Conservation (phyloP, 2,329 filamentous ascomycete genomes). For the Xylaria digitata region DNA sequence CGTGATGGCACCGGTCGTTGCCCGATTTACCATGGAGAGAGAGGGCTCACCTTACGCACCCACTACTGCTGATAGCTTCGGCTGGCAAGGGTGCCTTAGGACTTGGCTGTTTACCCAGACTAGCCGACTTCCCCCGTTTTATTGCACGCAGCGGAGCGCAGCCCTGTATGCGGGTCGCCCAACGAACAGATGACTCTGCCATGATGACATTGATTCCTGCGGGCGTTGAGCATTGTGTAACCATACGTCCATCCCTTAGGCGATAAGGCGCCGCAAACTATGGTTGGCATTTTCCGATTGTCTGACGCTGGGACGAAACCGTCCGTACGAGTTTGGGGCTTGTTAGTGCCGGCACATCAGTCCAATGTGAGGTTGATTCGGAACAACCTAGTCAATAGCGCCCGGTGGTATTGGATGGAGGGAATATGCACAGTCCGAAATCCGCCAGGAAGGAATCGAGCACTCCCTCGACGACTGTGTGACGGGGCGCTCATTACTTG, state of each 20-base stretch:
- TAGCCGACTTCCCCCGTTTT: constrained; percentile 1
- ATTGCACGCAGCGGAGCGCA: constrained; percentile 17
- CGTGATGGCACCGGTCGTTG: constrained; percentile 24
- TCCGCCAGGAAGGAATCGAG: constrained; percentile 5
- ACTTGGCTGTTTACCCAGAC: constrained; percentile 3
- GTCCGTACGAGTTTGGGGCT: constrained; percentile 1
- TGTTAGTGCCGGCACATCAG: constrained; percentile 23
- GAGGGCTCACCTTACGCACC: constrained; percentile 16
- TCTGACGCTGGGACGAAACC: constrained; percentile 1
- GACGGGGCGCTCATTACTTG: constrained; percentile 3
- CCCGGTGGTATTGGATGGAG: constrained; percentile 23
- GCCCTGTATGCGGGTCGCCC: constrained; percentile 30
- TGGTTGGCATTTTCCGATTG: constrained; percentile 16
- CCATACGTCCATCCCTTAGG: constrained; percentile 9
- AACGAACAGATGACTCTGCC: constrained; percentile 27
- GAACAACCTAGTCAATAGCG: constrained; percentile 17
- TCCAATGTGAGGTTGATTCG: constrained; percentile 21
- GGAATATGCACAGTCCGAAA: constrained; percentile 18
- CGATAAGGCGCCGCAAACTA: constrained; percentile 16
- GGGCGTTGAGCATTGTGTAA: constrained; percentile 25
- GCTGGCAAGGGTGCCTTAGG: constrained; percentile 30
- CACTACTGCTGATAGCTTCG: constrained; percentile 29
- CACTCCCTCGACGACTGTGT: constrained; percentile 3
- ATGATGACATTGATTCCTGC: constrained; percentile 27
- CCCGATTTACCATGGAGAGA: constrained; percentile 17